phyloP scores from a whole-genome alignment of 345 rosid genomes.

The Citrus cavaleriei region DNA sequence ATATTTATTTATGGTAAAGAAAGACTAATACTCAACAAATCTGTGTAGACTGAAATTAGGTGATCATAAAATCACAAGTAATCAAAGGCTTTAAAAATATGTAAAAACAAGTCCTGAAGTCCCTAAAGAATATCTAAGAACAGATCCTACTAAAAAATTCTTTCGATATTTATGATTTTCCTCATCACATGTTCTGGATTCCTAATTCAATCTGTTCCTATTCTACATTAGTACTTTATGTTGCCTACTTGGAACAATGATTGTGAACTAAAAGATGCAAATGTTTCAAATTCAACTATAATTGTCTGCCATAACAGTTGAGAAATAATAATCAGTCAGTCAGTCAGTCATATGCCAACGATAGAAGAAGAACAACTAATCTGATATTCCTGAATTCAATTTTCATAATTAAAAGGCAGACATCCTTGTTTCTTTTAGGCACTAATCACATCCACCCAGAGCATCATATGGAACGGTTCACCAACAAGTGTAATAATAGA shows the following conservation, averaged over 20 bases:
- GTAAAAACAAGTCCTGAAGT: not conserved
- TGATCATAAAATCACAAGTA: not conserved
- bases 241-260: not conserved
- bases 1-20: not conserved
- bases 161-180: not conserved
- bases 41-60: not conserved
- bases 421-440: not conserved
- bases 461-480: not conserved
- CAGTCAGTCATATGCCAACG: not conserved
- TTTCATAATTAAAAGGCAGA: not conserved
- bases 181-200: not conserved
- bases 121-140: not conserved
- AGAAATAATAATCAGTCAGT: not conserved
- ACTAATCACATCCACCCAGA: not conserved
- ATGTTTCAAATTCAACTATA: not conserved
- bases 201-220: not conserved
- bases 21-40: not conserved
- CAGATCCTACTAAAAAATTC: not conserved
- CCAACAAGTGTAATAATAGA: not conserved
- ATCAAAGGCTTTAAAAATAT: not conserved
- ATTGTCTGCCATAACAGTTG: not conserved
- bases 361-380: not conserved
- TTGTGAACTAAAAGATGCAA: not conserved
- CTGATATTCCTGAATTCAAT: not conserved
- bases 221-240: not conserved